Evolutionary conservation across 495 filamentous ascomycete species (phyloP).

Genomic region (Saxophila tyrrhenica): DNA sequence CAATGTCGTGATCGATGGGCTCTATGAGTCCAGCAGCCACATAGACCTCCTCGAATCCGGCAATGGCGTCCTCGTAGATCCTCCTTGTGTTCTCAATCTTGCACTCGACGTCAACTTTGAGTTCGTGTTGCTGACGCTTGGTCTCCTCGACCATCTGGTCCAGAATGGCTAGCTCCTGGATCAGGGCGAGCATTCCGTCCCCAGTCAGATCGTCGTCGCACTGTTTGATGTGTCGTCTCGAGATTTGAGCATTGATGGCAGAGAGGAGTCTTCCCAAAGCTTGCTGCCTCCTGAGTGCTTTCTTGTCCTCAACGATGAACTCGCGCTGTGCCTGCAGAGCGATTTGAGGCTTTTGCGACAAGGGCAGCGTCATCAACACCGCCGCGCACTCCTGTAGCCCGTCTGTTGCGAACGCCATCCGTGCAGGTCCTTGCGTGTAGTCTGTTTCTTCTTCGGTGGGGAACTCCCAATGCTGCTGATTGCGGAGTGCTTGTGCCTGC

Average conservation of each 20-base stretch:
- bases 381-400: background rate
- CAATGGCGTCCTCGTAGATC: background rate
- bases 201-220: too few species aligned
- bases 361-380: background rate
- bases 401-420: background rate
- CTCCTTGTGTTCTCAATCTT: background rate
- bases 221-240: background rate
- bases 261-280: background rate
- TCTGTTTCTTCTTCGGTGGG: background rate
- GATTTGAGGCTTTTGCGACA: background rate
- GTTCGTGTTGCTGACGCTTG: background rate
- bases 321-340: background rate
- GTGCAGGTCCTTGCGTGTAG: conserved; percentile 1
- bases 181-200: too few species aligned
- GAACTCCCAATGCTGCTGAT: background rate
- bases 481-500: background rate
- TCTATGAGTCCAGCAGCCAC: background rate
- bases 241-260: background rate
- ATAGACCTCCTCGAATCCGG: conserved; percentile 3
- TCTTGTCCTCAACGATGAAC: background rate
- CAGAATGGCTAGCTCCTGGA: background rate
- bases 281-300: background rate
- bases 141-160: background rate
- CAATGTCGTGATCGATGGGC: background rate
- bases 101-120: background rate